phyloP scores from a whole-genome alignment of 345 rosid species.

The Toxicodendron radicans region DNA sequence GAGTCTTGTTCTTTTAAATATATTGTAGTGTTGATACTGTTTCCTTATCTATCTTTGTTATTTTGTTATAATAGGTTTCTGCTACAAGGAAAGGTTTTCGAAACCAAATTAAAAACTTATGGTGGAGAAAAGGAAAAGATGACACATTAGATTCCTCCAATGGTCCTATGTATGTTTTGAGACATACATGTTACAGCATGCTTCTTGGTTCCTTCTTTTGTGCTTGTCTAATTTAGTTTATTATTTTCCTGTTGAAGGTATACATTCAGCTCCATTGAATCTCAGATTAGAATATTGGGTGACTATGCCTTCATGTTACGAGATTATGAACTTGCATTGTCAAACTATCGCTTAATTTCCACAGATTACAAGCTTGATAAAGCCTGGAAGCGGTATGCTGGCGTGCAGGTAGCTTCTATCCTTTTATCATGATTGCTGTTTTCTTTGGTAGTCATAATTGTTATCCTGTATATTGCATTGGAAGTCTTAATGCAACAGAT shows the following conservation, averaged over 20 bases:
- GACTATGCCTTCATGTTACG: conserved; percentile 98
- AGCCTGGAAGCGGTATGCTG: conserved; percentile 99
- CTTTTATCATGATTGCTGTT: conserved; percentile 8
- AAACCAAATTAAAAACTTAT: conserved; percentile 91
- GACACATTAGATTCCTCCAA: conserved; percentile 59
- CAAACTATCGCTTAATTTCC: conserved; percentile 90
- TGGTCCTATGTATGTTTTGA: conserved; percentile 67
- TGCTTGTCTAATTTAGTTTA: conserved; percentile 24
- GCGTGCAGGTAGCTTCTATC: conserved; percentile 75
- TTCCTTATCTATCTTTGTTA: conserved; percentile 17
- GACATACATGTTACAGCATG: conserved; percentile 12
- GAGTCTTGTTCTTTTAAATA: too few relatives aligned
- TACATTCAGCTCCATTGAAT: conserved; percentile 84
- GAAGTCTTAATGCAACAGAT: background rate
- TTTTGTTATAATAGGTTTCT: conserved; percentile 60
- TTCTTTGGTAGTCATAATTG: background rate
- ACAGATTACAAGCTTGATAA: conserved; percentile 97
- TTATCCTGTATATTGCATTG: background rate
- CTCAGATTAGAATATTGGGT: conserved; percentile 92
- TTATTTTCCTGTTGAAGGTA: conserved; percentile 61
- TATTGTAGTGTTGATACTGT: conserved; percentile 12
- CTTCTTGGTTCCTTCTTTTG: conserved; percentile 20
- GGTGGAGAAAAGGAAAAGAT: conserved; percentile 99
- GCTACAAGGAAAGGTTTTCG: conserved; percentile 94
- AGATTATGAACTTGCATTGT: conserved; percentile 93